phyloP scores from a whole-genome alignment of 75 land plant genomes.

The Gnetum montanum region DNA sequence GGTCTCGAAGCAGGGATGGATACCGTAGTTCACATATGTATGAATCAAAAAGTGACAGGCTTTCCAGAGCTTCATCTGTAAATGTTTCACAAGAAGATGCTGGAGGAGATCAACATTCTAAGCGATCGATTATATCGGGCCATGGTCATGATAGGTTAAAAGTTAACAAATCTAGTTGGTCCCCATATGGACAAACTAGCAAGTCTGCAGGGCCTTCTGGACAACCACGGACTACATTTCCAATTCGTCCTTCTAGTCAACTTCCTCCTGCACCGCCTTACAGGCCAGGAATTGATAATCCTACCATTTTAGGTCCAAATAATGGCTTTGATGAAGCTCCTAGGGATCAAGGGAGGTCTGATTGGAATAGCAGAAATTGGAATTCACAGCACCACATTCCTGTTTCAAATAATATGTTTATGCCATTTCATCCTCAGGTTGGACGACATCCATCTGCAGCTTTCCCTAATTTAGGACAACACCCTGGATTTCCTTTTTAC shows the following conservation, averaged over 20 bases:
- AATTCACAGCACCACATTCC: slow-evolving; percentile 3
- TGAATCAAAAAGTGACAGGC: slow-evolving; percentile 2
- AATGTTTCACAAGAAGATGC: slow-evolving; percentile 2
- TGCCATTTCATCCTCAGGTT: slow-evolving; percentile 3
- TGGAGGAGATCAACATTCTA: slow-evolving; percentile 1
- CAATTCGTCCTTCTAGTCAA: slow-evolving; percentile 1
- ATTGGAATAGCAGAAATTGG: slow-evolving; percentile 6
- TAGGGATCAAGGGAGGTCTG: slow-evolving; percentile 9
- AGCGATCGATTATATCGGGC: neutral
- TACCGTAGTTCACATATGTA: neutral
- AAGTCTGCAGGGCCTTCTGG: slow-evolving; percentile 1
- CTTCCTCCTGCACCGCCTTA: slow-evolving; percentile 5
- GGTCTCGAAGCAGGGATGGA: slow-evolving; percentile 4
- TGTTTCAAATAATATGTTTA: neutral
- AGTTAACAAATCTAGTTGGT: neutral
- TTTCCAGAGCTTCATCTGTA: slow-evolving; percentile 2
- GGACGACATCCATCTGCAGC: slow-evolving; percentile 4
- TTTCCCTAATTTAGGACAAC: slow-evolving; percentile 6
- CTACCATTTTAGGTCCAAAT: neutral
- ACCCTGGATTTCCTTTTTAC: neutral
- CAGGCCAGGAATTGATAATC: slow-evolving; percentile 7
- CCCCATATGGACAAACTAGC: neutral
- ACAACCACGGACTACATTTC: neutral
- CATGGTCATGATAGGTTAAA: neutral
- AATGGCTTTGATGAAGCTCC: neutral